A percentile compares a stretch with the other conserved stretches of the same genome.
These are phyloP conservation scores for Sechiopsis laciniata DNA, from an alignment of 306 rosid genomes.

Conservation along the genomic window DNA sequence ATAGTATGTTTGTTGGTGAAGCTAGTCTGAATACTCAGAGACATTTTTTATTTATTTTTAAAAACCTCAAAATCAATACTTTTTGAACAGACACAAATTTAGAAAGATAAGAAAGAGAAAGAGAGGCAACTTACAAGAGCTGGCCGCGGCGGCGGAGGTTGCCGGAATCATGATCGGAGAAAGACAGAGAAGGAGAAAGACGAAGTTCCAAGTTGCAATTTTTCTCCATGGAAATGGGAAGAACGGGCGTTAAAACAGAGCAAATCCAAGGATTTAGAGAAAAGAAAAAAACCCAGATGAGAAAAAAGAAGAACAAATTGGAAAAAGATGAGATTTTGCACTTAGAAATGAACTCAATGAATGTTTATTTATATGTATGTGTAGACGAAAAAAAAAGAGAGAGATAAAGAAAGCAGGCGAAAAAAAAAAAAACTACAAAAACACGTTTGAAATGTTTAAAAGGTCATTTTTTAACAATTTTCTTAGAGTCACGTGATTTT, in stretches of 20 bases:
- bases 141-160: background rate
- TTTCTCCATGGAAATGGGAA: slow-evolving; percentile 30
- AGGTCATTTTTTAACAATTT: too few species aligned
- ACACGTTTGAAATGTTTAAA: slow-evolving; percentile 18
- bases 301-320: too few species aligned
- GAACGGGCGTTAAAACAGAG: background rate
- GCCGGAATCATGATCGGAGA: background rate
- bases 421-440: background rate
- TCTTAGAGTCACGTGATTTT: too few species aligned
- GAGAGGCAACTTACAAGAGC: background rate
- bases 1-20: too few species aligned
- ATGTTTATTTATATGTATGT: slow-evolving; percentile 1
- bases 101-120: too few species aligned
- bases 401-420: too few species aligned
- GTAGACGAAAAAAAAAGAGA: background rate
- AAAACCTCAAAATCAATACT: too few species aligned
- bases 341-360: background rate
- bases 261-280: background rate
- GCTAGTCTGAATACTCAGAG: too few species aligned
- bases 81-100: too few species aligned
- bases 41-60: too few species aligned
- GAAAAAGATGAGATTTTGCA: background rate
- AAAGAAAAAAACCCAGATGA: background rate
- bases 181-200: slow-evolving; percentile 36
- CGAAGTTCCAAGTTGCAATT: slow-evolving; percentile 63